Conservation (phyloP, 108 stramenopile species). For the Fragilaria radians region DNA sequence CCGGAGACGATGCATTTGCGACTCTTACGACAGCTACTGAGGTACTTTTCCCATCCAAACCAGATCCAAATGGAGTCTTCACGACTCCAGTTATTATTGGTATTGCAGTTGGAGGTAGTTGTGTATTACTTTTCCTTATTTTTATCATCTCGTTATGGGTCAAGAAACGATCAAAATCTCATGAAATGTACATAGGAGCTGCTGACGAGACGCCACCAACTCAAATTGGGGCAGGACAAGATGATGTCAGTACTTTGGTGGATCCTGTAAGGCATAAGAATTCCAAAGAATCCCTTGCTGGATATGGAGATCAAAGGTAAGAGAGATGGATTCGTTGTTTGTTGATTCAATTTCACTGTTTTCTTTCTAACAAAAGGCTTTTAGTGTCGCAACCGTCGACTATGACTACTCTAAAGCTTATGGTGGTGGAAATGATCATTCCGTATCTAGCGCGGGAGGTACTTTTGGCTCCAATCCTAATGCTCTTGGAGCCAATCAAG, state of each 20-base stretch:
- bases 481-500: conserved; percentile 46
- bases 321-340: conserved; percentile 13
- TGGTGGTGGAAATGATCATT: conserved; percentile 54
- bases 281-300: conserved; percentile 11
- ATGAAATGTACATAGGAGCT: neutral
- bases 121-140: conserved; percentile 12
- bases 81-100: conserved; percentile 39
- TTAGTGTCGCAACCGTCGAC: conserved; percentile 70
- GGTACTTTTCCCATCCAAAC: conserved; percentile 3
- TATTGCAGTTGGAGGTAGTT: conserved; percentile 53
- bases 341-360: neutral
- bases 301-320: conserved; percentile 66
- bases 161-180: neutral
- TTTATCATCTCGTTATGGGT: neutral
- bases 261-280: conserved; percentile 6
- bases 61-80: conserved; percentile 3
- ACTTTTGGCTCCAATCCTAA: conserved; percentile 61
- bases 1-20: neutral
- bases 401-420: conserved; percentile 86
- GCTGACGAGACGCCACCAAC: neutral
- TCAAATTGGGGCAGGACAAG: neutral
- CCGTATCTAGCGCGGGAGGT: conserved; percentile 70
- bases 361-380: neutral
- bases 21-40: neutral
- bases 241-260: conserved; percentile 32